phyloP scores from a whole-genome alignment of 164 flowering plant genomes.

The Cinnamomum micranthum region DNA sequence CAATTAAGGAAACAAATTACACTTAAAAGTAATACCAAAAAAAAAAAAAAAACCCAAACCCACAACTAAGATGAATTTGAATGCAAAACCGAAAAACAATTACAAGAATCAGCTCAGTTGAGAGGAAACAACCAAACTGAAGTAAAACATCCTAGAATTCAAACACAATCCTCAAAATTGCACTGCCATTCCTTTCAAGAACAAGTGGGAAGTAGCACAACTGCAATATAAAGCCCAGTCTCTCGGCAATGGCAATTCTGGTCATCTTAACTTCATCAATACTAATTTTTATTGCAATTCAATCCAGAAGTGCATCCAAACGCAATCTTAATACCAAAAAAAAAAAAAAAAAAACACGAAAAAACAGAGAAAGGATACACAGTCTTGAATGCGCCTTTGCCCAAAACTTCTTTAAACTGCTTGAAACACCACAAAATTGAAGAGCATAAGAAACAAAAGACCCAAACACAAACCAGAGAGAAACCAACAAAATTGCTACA shows the following conservation, averaged over 20 bases:
- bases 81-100: neutral
- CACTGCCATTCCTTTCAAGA: neutral
- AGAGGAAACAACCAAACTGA: neutral
- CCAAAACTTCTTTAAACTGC: slow-evolving; percentile 56
- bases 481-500: neutral
- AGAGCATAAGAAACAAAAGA: neutral
- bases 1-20: slow-evolving; percentile 1
- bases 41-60: no score
- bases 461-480: slow-evolving; percentile 1
- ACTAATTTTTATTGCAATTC: neutral
- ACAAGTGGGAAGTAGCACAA: neutral
- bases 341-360: neutral
- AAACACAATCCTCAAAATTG: neutral
- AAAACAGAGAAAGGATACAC: slow-evolving; percentile 44
- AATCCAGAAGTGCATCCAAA: neutral
- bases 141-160: no score
- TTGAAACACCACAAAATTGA: slow-evolving; percentile 1
- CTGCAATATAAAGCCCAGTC: neutral
- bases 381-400: slow-evolving; percentile 65
- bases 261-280: neutral
- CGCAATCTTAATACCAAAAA: neutral
- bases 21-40: neutral
- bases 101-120: no score
- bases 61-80: neutral
- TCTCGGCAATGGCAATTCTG: neutral